phyloP scores from a whole-genome alignment of 129 eudicot genomes.

The Arctium minus region DNA sequence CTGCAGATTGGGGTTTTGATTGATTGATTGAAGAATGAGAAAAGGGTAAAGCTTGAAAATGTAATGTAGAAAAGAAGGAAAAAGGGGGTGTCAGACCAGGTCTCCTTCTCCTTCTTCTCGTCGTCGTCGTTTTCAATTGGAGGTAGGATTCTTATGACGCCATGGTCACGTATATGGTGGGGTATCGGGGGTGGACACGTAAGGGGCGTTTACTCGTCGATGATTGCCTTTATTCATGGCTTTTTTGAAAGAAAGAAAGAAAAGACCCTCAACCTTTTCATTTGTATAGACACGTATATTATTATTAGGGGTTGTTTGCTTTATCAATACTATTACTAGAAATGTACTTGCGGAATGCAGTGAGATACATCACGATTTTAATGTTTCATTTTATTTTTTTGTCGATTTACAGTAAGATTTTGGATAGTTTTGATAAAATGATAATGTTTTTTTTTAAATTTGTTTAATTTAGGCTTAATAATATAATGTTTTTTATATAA shows the following conservation, averaged over 20 bases:
- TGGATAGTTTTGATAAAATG: too few relatives aligned
- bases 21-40: not conserved
- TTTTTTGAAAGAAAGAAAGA: not conserved
- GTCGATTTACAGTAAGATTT: too few relatives aligned
- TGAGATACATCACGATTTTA: too few relatives aligned
- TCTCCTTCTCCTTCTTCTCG: not conserved
- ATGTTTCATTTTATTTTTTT: too few relatives aligned
- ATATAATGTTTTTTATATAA: too few relatives aligned
- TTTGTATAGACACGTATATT: too few relatives aligned
- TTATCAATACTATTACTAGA: too few relatives aligned
- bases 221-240: not conserved
- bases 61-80: conserved; percentile 6
- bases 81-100: not conserved
- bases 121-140: not conserved
- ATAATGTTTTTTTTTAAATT: too few relatives aligned
- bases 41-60: not conserved
- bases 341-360: too few relatives aligned
- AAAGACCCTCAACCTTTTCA: not conserved
- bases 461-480: too few relatives aligned
- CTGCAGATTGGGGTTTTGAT: not conserved
- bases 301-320: too few relatives aligned
- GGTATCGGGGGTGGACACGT: not conserved
- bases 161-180: not conserved
- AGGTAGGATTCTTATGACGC: not conserved
- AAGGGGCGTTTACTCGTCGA: not conserved